phyloP scores from a whole-genome alignment of 805 yeast genomes.

The Jamesozyma hellenica region DNA sequence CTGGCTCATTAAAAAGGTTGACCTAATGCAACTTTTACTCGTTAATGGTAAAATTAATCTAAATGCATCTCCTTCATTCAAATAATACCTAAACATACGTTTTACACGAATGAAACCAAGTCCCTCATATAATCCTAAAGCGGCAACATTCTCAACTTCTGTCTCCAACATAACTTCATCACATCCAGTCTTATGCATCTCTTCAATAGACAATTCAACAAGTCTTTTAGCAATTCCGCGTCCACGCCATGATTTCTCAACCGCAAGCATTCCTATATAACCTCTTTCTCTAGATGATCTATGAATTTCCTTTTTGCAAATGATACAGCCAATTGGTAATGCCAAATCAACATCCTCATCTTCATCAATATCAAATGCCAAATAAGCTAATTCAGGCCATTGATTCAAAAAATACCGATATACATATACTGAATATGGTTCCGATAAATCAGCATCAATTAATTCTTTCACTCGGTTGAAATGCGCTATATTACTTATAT shows the following conservation, averaged over 20 bases:
- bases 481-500: slow-evolving; percentile 25
- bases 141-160: slow-evolving; percentile 70
- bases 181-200: slow-evolving; percentile 54
- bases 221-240: slow-evolving; percentile 71
- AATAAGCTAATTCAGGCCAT: slow-evolving; percentile 79
- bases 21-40: slow-evolving; percentile 43
- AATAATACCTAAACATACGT: slow-evolving; percentile 74
- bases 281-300: slow-evolving; percentile 63
- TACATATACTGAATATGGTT: slow-evolving; percentile 90
- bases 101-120: slow-evolving; percentile 68
- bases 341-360: slow-evolving; percentile 6
- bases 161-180: slow-evolving; percentile 94
- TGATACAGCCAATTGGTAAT: slow-evolving; percentile 67
- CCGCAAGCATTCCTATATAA: slow-evolving; percentile 93
- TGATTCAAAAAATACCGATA: slow-evolving; percentile 80
- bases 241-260: slow-evolving; percentile 60
- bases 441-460: slow-evolving; percentile 68
- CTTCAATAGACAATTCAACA: slow-evolving; percentile 50
- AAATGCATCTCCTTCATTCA: slow-evolving; percentile 89
- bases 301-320: slow-evolving; percentile 73
- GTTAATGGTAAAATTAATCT: slow-evolving; percentile 75
- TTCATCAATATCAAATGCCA: slow-evolving; percentile 39
- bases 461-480: slow-evolving; percentile 44
- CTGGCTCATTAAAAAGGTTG: slow-evolving; percentile 37
- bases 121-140: slow-evolving; percentile 58